Evolutionary conservation across 176 grass and related monocot species (phyloP), one percentile per base, ranked within the genome.

Genomic region (Oryza longistaminata): DNA sequence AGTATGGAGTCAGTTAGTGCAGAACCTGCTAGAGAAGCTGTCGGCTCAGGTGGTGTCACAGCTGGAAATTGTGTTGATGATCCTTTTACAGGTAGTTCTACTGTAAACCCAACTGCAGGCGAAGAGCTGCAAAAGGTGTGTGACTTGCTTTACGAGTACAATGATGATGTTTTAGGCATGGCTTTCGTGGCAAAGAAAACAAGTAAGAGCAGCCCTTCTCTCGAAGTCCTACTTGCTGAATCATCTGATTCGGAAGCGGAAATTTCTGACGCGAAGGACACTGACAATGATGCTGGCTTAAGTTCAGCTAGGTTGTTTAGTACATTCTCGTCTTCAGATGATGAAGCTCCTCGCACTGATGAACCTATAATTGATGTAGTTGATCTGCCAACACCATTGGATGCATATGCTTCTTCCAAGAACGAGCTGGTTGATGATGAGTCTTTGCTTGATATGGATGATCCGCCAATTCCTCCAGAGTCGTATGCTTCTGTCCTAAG

Each of bases 151-250:
- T 22, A 67, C 79, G 66, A 82, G 43, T 73, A 24, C 61, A 48
- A 87, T 24, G 78, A 73, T 83, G 68, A 64, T 26, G 46, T 87
- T 31, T 42, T 82, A 27, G 89, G 86, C 66, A 85, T 73, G 40
- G 22, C 71, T 11, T 92, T 85, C 8, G 15, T 48, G 64, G 26
- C 46, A 2, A 40, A 77, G 27, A 58, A 2, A 83, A 25, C 26
- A 55, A 85, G 64, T 74, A 60, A 78, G 75, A 55, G 22, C 80
- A 80, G 13, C 72, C 71, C 44, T 68, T 79, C 93, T 75, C 87
- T 94, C 29, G 81, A 94, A 90, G 81, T 75, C 46, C 81, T 92
- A 71, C 85, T 94, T 74, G 82, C 69, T 0, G 77, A 85, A 88
- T 85, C 85, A 78, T 90, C 68, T 44, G 81, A 77, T 69, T 87